Conservation (phyloP, 176 grass and related monocot species). For the Oryza brachyantha region DNA sequence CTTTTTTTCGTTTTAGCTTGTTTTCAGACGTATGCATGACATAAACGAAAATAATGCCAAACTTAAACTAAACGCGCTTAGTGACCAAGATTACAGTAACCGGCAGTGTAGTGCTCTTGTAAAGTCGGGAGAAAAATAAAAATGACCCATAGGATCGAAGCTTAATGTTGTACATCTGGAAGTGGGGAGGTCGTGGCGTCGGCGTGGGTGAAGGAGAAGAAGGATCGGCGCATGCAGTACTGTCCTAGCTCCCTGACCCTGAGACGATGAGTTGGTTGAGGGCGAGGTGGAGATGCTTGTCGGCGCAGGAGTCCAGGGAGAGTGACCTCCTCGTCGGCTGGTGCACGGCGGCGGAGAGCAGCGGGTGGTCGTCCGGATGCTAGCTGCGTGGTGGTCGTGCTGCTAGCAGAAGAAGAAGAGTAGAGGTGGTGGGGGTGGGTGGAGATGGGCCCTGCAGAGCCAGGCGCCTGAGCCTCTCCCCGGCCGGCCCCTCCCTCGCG, state of each 20-base stretch:
- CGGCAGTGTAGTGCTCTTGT: neutral
- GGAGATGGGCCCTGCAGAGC: constrained; percentile 62
- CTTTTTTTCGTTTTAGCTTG: neutral
- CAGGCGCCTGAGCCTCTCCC: constrained; percentile 66
- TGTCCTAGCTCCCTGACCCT: too few relatives aligned
- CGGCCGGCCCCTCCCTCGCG: too few relatives aligned
- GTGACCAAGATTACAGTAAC: neutral
- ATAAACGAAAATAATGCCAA: neutral
- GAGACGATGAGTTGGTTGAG: constrained; percentile 42
- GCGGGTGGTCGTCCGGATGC: neutral
- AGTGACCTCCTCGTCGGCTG: constrained; percentile 62
- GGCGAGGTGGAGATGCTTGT: constrained; percentile 58
- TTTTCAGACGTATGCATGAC: neutral
- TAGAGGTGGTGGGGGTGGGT: neutral
- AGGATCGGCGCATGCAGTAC: too few relatives aligned
- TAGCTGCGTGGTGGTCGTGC: neutral
- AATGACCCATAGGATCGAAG: neutral
- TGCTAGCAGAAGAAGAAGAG: too few relatives aligned
- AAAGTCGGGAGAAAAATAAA: neutral
- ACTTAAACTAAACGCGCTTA: too few relatives aligned
- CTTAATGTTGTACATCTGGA: too few relatives aligned
- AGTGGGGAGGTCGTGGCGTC: constrained; percentile 23
- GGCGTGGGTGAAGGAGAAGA: constrained; percentile 47
- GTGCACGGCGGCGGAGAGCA: neutral
- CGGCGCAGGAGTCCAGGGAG: constrained; percentile 67